These are phyloP conservation scores for Diplocarpon mali DNA, from an alignment of 2,329 filamentous ascomycete species.

Conservation along the genomic window DNA sequence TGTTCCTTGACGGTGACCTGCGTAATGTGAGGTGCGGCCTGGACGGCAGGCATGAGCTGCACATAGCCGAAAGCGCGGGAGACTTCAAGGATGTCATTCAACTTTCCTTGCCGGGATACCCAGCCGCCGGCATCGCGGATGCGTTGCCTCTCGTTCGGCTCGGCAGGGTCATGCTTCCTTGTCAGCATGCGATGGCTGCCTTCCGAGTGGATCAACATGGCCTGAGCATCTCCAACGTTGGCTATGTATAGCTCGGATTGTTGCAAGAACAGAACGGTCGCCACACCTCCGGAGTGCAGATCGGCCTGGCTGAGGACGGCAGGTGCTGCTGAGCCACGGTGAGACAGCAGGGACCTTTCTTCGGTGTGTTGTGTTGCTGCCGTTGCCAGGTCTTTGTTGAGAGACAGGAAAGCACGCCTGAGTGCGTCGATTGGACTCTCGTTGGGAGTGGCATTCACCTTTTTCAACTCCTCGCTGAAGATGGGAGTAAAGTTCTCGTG, in stretches of 20 bases:
- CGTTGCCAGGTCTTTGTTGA: constrained; percentile 91
- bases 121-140: constrained; percentile 93
- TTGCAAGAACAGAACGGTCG: constrained; percentile 82
- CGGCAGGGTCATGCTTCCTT: constrained; percentile 85
- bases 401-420: constrained; percentile 69
- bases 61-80: constrained; percentile 94
- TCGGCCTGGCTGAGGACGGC: constrained; percentile 82
- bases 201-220: constrained; percentile 87
- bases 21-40: constrained; percentile 76
- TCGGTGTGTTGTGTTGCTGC: constrained; percentile 72
- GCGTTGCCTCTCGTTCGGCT: constrained; percentile 69
- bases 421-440: constrained; percentile 79
- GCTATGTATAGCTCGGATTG: constrained; percentile 86
- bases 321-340: constrained; percentile 60
- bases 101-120: constrained; percentile 85
- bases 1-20: constrained; percentile 72
- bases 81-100: constrained; percentile 85
- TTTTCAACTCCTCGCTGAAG: constrained; percentile 72
- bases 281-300: constrained; percentile 79
- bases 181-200: constrained; percentile 76
- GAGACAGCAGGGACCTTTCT: constrained; percentile 53
- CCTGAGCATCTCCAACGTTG: constrained; percentile 91
- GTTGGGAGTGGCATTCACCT: constrained; percentile 49
- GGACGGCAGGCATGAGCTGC: constrained; percentile 82
- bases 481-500: constrained; percentile 90